Percentiles rank a stretch among this genome's conserved stretches.
Conservation (phyloP, 257 asterid genomes). For the Penstemon eatonii region DNA sequence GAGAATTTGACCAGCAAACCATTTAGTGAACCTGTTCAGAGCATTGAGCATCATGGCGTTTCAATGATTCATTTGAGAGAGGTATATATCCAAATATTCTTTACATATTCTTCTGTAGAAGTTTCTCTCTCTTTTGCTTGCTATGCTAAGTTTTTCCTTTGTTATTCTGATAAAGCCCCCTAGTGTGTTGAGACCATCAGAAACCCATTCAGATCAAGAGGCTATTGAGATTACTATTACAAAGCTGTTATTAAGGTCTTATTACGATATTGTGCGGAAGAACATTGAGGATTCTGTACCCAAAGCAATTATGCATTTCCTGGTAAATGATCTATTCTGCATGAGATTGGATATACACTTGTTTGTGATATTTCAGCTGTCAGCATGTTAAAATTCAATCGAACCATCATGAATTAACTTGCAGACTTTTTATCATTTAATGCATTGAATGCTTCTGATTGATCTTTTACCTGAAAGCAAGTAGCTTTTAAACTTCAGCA, state of each 20-base stretch:
- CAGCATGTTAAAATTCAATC: not conserved
- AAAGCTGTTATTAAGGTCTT: slow-evolving; percentile 68
- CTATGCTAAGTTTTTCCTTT: slow-evolving; percentile 22
- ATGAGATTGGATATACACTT: not conserved
- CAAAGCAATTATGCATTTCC: slow-evolving; percentile 61
- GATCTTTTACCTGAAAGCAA: not conserved
- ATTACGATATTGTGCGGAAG: slow-evolving; percentile 85
- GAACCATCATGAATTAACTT: not conserved
- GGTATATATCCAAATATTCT: slow-evolving; percentile 38
- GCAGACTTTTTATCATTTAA: not conserved
- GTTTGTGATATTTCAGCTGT: not conserved
- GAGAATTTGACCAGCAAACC: slow-evolving; percentile 58
- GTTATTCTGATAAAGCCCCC: slow-evolving; percentile 62
- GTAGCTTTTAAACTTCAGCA: not conserved
- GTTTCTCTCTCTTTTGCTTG: slow-evolving; percentile 1
- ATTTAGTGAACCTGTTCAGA: slow-evolving; percentile 52
- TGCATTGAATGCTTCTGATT: not conserved
- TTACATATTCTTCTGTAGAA: slow-evolving; percentile 6
- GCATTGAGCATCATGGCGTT: slow-evolving; percentile 43
- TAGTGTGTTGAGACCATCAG: slow-evolving; percentile 74
- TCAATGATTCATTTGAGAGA: slow-evolving; percentile 80
- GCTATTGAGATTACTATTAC: slow-evolving; percentile 67
- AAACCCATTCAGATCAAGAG: slow-evolving; percentile 68
- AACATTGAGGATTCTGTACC: slow-evolving; percentile 77
- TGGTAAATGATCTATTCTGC: not conserved